phyloP scores from a whole-genome alignment of 352 stramenopile genomes.

The Phytophthora multivora region DNA sequence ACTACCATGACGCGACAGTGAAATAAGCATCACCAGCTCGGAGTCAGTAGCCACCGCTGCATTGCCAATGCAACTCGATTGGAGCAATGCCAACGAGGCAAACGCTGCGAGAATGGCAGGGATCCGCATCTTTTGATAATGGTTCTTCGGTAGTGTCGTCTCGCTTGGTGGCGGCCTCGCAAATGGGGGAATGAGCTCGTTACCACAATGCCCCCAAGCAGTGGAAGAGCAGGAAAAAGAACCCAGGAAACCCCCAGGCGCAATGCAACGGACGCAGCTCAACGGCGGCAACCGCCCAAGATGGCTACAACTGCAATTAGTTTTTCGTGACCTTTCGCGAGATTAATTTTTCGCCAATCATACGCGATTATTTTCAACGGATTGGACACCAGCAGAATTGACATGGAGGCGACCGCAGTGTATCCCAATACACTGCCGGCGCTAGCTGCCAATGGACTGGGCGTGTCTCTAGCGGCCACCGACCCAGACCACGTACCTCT shows the following conservation, averaged over 20 bases:
- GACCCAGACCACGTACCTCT: constrained; percentile 61
- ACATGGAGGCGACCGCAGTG: constrained; percentile 62
- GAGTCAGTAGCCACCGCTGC: constrained; percentile 26
- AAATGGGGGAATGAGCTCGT: constrained; percentile 25
- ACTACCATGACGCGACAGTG: constrained; percentile 73
- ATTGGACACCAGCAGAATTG: constrained; percentile 14
- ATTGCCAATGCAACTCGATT: constrained; percentile 5
- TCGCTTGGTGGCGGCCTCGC: constrained; percentile 9
- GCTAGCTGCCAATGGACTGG: constrained; percentile 54
- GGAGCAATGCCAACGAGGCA: constrained; percentile 24
- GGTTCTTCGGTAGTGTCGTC: not conserved
- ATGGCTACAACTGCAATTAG: constrained; percentile 14
- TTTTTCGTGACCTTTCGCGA: constrained; percentile 19
- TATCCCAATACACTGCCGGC: constrained; percentile 64
- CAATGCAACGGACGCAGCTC: constrained; percentile 19
- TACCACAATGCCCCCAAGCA: not conserved
- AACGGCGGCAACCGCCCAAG: constrained; percentile 9
- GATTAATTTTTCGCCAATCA: constrained; percentile 38
- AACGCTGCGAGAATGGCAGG: constrained; percentile 27
- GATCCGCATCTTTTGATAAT: constrained; percentile 34
- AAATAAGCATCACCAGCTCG: constrained; percentile 70
- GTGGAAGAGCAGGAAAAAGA: constrained; percentile 19
- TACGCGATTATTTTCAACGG: constrained; percentile 3
- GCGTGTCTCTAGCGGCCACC: constrained; percentile 44
- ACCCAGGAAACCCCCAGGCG: constrained; percentile 22